phyloP scores from a whole-genome alignment of 768 basidiomycete genomes.

The Lenzites betulinus region DNA sequence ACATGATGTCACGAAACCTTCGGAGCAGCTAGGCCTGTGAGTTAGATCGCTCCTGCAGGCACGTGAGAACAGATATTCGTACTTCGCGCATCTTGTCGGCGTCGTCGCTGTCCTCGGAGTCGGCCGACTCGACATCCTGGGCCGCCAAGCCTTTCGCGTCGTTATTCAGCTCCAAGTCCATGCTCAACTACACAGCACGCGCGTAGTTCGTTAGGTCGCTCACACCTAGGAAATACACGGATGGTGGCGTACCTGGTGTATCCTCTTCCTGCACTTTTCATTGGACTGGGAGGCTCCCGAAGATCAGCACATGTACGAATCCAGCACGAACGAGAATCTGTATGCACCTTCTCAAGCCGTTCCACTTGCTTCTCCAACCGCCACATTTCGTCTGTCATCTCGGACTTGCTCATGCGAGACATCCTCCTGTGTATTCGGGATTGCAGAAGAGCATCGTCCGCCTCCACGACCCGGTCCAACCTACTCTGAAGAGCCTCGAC shows the following conservation, averaged over 20 bases:
- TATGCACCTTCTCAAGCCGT: slow-evolving; percentile 32
- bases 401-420: slow-evolving; percentile 5
- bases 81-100: slow-evolving; percentile 46
- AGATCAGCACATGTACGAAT: neutral
- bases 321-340: neutral
- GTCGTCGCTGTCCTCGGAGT: slow-evolving; percentile 36
- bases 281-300: slow-evolving; percentile 16
- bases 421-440: slow-evolving; percentile 20
- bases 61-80: neutral
- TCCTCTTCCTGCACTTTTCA: slow-evolving; percentile 26
- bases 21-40: slow-evolving; percentile 40
- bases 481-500: slow-evolving; percentile 23
- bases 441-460: slow-evolving; percentile 25
- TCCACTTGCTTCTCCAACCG: slow-evolving; percentile 25
- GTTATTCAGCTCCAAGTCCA: slow-evolving; percentile 37
- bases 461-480: slow-evolving; percentile 19
- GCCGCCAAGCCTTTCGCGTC: slow-evolving; percentile 41
- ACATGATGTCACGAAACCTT: slow-evolving; percentile 42
- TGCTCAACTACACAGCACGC: slow-evolving; percentile 25
- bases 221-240: neutral
- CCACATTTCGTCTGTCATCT: slow-evolving; percentile 24
- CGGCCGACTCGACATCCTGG: slow-evolving; percentile 19
- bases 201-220: neutral
- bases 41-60: neutral
- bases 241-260: slow-evolving; percentile 20